phyloP scores from a whole-genome alignment of 2,329 filamentous ascomycete species.

The Trichophyton equinum region DNA sequence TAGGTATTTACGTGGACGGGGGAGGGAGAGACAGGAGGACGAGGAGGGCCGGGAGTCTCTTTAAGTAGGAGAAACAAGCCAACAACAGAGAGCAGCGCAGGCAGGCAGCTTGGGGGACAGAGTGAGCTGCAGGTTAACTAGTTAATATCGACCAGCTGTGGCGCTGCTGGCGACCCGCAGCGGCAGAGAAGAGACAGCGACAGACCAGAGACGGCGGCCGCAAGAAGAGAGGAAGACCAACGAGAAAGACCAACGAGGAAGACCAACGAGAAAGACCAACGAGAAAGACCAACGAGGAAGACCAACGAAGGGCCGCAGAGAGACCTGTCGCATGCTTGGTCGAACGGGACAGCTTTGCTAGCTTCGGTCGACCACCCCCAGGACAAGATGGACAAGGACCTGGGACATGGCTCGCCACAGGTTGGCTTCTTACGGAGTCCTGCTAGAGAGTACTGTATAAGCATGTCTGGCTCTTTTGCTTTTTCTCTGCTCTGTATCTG shows the following conservation, averaged over 20 bases:
- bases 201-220: neutral
- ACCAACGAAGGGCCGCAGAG: too few species aligned
- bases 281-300: too few species aligned
- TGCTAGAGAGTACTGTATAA: too few species aligned
- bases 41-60: neutral
- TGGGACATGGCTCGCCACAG: neutral
- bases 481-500: too few species aligned
- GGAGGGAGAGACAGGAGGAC: neutral
- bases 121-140: too few species aligned
- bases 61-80: neutral
- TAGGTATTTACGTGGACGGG: neutral
- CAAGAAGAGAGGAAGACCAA: too few species aligned
- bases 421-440: too few species aligned
- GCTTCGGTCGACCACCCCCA: neutral
- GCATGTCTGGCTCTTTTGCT: too few species aligned
- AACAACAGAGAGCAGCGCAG: too few species aligned
- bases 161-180: neutral
- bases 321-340: neutral
- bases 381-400: neutral
- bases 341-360: neutral
- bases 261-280: too few species aligned
- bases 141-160: neutral
- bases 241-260: too few species aligned
- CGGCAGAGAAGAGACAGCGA: neutral
- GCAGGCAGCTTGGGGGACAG: too few species aligned